These are phyloP conservation scores for Chamaecyparis obtusa DNA, from an alignment of 75 land plant species.

Conservation along the genomic window DNA sequence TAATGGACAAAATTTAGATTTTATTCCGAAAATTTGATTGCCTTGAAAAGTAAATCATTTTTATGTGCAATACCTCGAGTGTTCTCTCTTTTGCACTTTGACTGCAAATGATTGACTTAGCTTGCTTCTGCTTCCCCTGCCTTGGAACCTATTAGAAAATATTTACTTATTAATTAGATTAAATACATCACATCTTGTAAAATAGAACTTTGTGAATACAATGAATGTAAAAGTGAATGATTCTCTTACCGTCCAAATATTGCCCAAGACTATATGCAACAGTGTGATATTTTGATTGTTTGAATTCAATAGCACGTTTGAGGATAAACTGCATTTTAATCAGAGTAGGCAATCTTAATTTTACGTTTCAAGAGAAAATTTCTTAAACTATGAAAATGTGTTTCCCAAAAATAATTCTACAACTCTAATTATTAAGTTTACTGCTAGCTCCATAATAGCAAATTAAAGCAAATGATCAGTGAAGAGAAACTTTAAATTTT, in stretches of 20 bases:
- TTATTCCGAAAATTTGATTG: not conserved
- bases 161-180: not conserved
- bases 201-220: not conserved
- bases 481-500: not conserved
- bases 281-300: not conserved
- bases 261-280: not conserved
- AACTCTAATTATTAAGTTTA: not conserved
- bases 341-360: not conserved
- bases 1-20: not conserved
- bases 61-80: not conserved
- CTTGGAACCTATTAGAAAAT: not conserved
- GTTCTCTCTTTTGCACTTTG: not conserved
- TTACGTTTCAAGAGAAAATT: not conserved
- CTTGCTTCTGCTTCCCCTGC: not conserved
- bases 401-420: not conserved
- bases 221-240: not conserved
- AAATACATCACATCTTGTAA: not conserved
- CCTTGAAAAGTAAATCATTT: not conserved
- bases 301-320: not conserved
- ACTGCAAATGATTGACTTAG: not conserved
- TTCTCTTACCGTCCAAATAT: not conserved
- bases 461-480: not conserved
- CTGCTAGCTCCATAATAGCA: not conserved
- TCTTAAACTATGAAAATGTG: not conserved
- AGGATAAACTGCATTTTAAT: not conserved